Percentiles rank a stretch among this genome's conserved stretches.
Conservation (phyloP, 805 yeast genomes). For the Schizosaccharomyces osmophilus region DNA sequence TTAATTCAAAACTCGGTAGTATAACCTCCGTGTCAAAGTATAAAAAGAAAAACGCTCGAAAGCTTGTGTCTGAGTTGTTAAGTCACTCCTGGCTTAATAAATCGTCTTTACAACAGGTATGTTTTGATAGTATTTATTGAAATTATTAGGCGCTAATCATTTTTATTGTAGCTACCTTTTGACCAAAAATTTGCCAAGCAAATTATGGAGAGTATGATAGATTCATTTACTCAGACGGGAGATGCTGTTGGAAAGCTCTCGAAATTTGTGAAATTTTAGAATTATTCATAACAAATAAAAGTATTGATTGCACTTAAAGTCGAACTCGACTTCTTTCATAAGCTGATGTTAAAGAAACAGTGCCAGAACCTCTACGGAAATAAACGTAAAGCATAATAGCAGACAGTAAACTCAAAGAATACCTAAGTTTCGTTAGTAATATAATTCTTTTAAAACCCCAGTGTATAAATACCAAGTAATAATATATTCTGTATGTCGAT, state of each 20-base stretch:
- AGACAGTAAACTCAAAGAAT: background rate
- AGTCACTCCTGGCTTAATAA: background rate
- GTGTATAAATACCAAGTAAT: conserved; percentile 48
- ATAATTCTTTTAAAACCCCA: background rate
- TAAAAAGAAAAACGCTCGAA: background rate
- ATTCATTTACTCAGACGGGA: background rate
- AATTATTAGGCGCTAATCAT: background rate
- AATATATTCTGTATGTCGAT: conserved; percentile 76
- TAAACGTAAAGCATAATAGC: conserved; percentile 1
- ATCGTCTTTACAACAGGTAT: background rate
- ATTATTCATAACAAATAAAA: background rate
- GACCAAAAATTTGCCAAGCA: background rate
- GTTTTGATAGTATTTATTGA: background rate
- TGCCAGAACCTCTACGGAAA: background rate
- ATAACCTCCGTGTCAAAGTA: background rate
- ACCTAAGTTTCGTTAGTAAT: background rate
- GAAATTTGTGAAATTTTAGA: background rate
- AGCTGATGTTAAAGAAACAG: background rate
- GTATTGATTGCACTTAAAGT: background rate
- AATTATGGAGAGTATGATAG: background rate
- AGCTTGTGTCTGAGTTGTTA: background rate
- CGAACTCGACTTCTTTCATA: background rate
- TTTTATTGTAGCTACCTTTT: background rate
- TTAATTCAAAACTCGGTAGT: background rate
- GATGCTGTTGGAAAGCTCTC: background rate